Conservation (phyloP, 495 filamentous ascomycete genomes). For the Pseudotulostoma volvatum region DNA sequence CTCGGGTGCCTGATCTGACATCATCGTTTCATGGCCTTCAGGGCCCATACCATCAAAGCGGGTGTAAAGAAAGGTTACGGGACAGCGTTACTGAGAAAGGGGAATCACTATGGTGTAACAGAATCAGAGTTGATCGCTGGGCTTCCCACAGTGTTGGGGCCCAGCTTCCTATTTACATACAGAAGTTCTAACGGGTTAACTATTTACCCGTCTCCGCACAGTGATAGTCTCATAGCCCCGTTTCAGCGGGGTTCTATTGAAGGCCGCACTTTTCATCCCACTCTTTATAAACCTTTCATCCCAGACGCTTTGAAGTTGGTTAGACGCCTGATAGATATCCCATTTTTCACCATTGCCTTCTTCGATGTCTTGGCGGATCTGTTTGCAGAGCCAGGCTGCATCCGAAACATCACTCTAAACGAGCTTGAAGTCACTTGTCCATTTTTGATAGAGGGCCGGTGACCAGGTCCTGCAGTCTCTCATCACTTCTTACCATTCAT, state of each 20-base stretch:
- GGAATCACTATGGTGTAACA: too few relatives aligned
- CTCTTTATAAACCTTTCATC: not conserved
- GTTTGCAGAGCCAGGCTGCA: not conserved
- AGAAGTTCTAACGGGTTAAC: too few relatives aligned
- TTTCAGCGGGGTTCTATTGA: too few relatives aligned
- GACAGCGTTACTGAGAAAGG: not conserved
- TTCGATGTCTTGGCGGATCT: not conserved
- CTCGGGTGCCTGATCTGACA: too few relatives aligned
- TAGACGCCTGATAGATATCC: not conserved
- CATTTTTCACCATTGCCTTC: not conserved
- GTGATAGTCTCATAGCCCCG: too few relatives aligned
- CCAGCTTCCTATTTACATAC: too few relatives aligned
- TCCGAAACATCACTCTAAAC: not conserved
- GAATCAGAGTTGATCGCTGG: too few relatives aligned
- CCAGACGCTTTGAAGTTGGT: not conserved
- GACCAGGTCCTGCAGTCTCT: not conserved
- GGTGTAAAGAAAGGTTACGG: not conserved
- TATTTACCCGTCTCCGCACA: too few relatives aligned
- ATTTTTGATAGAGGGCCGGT: not conserved
- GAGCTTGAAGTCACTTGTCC: not conserved
- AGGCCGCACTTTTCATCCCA: too few relatives aligned
- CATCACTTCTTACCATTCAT: not conserved
- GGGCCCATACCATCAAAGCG: not conserved
- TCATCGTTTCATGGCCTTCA: too few relatives aligned
- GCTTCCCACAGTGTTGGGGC: too few relatives aligned